These are phyloP conservation scores for Hypseocharis bilobata DNA, from an alignment of 441 rosid species.

Conservation along the genomic window DNA sequence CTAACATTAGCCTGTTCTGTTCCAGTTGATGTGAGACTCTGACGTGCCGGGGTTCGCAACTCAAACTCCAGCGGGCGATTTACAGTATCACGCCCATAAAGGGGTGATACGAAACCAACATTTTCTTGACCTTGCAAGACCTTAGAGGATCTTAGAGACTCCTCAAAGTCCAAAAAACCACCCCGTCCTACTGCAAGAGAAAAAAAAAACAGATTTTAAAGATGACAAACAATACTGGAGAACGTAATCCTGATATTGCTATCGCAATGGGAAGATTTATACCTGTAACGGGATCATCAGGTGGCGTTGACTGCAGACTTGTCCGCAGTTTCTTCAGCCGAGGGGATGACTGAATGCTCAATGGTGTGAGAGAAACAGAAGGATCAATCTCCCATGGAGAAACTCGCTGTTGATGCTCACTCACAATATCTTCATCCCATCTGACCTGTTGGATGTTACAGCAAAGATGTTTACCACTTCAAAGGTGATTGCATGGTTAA, in stretches of 20 bases:
- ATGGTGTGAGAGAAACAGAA: conserved; percentile 60
- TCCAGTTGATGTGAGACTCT: conserved; percentile 42
- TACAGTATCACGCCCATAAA: conserved; percentile 47
- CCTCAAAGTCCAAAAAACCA: conserved; percentile 75
- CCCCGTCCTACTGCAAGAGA: conserved; percentile 40
- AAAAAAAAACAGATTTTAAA: conserved; percentile 1
- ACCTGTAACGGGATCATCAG: conserved; percentile 50
- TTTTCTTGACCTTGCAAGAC: conserved; percentile 99
- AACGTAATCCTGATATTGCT: background rate
- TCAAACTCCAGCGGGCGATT: conserved; percentile 55
- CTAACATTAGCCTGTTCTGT: conserved; percentile 32
- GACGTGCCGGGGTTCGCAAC: conserved; percentile 47
- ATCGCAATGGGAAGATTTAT: conserved; percentile 12
- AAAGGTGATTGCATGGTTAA: no score
- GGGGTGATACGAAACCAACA: conserved; percentile 58
- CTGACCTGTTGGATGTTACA: conserved; percentile 45
- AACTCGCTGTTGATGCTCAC: conserved; percentile 57
- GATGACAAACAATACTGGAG: background rate
- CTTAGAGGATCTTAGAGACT: conserved; percentile 84
- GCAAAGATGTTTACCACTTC: conserved; percentile 3
- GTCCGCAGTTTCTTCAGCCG: conserved; percentile 69
- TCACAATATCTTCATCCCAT: conserved; percentile 66
- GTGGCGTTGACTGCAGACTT: conserved; percentile 44
- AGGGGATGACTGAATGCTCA: conserved; percentile 72
- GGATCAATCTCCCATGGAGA: conserved; percentile 93